Percentiles rank a stretch among this genome's conserved stretches.
Conservation (phyloP, 305 asterid genomes). For the Lippia alba region DNA sequence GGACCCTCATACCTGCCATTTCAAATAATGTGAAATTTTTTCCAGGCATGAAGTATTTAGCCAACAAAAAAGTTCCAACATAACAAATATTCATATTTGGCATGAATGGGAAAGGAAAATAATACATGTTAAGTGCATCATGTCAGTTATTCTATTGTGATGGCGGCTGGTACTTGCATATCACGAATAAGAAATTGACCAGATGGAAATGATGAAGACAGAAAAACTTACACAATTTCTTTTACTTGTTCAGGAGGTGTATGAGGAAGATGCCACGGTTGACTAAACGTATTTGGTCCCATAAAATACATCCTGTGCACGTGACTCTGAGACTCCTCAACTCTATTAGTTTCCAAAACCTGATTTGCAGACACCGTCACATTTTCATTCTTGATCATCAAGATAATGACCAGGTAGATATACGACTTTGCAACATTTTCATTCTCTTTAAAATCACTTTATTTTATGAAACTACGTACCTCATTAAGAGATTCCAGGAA, state of each 20-base stretch:
- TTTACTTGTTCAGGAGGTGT: constrained; percentile 92
- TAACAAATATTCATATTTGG: constrained; percentile 13
- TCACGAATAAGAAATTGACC: constrained; percentile 23
- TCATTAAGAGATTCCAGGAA: constrained; percentile 97
- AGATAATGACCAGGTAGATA: constrained; percentile 27
- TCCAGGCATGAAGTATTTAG: constrained; percentile 19
- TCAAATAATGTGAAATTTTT: constrained; percentile 17
- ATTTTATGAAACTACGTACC: constrained; percentile 49
- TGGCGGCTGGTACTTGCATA: constrained; percentile 19
- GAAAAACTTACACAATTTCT: constrained; percentile 84
- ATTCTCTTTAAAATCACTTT: constrained; percentile 7
- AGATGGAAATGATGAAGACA: constrained; percentile 20
- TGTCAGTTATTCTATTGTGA: background rate
- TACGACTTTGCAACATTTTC: constrained; percentile 22
- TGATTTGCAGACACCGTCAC: constrained; percentile 47
- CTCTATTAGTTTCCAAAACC: constrained; percentile 98
- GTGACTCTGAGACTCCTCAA: constrained; percentile 95
- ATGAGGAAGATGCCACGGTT: constrained; percentile 99
- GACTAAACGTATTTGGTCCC: constrained; percentile 92
- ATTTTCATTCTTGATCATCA: constrained; percentile 15
- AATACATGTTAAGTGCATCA: constrained; percentile 10
- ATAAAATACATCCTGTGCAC: constrained; percentile 96
- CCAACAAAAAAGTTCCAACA: constrained; percentile 16
- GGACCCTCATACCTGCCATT: constrained; percentile 91
- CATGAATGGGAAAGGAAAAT: constrained; percentile 18